Percentiles rank a stretch among this genome's conserved stretches.
These are phyloP conservation scores for Medicago lupulina DNA, from an alignment of 306 rosid species.

Conservation along the genomic window DNA sequence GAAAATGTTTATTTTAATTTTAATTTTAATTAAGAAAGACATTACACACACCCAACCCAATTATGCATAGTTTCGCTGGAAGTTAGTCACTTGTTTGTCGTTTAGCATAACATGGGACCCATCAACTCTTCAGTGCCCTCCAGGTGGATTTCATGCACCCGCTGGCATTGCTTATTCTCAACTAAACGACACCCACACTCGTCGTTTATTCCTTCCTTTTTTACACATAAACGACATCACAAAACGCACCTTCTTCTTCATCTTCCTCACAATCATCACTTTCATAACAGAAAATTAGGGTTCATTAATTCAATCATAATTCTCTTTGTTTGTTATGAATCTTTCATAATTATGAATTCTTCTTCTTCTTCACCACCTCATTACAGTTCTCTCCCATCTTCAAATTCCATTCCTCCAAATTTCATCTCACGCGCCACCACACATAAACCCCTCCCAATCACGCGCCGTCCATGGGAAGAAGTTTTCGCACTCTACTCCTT, in stretches of 20 bases:
- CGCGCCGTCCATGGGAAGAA: conserved; percentile 77
- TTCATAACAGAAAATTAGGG: background rate
- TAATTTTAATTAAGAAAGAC: background rate
- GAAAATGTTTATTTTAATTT: too few species aligned
- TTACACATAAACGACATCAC: background rate
- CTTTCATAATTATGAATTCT: conserved; percentile 53
- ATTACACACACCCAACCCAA: background rate
- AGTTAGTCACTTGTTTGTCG: conserved; percentile 5
- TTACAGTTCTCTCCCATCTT: conserved; percentile 41
- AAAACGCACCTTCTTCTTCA: conserved; percentile 43
- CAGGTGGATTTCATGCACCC: conserved; percentile 18
- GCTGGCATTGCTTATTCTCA: conserved; percentile 38
- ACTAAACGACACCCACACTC: conserved; percentile 34
- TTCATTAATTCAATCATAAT: conserved; percentile 2
- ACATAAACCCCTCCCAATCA: conserved; percentile 37
- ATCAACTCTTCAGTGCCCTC: background rate
- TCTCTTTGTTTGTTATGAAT: background rate
- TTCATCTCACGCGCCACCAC: conserved; percentile 41
- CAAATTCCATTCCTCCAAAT: background rate
- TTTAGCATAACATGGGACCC: conserved; percentile 26
- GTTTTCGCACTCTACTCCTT: conserved; percentile 60
- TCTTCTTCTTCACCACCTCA: conserved; percentile 50
- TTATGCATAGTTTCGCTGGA: conserved; percentile 7
- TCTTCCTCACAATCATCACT: background rate
- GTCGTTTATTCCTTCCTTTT: background rate